Base-by-base conservation (phyloP, 129 eudicot genomes). In the Rutidosis leptorrhynchoides region DNA sequence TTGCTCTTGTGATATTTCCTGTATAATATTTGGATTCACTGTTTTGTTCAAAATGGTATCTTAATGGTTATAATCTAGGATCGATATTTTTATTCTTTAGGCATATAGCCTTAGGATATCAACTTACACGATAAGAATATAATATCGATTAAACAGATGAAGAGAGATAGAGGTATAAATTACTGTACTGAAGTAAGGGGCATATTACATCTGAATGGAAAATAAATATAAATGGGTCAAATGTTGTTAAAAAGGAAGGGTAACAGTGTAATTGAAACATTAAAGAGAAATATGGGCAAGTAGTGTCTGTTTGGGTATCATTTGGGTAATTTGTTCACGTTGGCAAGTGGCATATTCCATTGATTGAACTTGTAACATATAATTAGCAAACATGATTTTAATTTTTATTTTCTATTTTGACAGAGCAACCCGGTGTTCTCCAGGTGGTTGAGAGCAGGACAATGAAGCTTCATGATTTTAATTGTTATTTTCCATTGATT, bases 371-470 rank as follows among this genome's bases (percentile, higher is more conserved):
- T 26, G n/a, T 2, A 33, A 33, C 16, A 35, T 2, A 15, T 26
- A 20, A 71, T 29, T 9, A 45, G 3, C 49, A 30, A 68, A 68
- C 17, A 9, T 14, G 11, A n/a, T 55, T 73, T 23, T 55, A 20
- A 55, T 51, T n/a, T n/a, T n/a, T 63, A 16, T 27, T 40, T 20
- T 67, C 7, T 56, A 23, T 58, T 67, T 58, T 7, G 43, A 52
- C 62, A 74, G 74, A 74, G 58, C 79, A 30, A 57, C 68, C 79
- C 48, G 79, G 79, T 58, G 74, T 74, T 74, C 74, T 74, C 46
- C 79, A 74, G 43, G 79, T 74, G 55, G 24, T 74, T 23, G 43
- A 58, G 63, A 60, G 67, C 68, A 23, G 74, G 46, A 58, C 68
- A 37, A n/a, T 67, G 63, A 25, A 59, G 73, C 79, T 74, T 49